Evolutionary conservation across 805 yeast species (phyloP), one percentile per base, ranked within the genome.

Genomic region (Starmera amethionina): DNA sequence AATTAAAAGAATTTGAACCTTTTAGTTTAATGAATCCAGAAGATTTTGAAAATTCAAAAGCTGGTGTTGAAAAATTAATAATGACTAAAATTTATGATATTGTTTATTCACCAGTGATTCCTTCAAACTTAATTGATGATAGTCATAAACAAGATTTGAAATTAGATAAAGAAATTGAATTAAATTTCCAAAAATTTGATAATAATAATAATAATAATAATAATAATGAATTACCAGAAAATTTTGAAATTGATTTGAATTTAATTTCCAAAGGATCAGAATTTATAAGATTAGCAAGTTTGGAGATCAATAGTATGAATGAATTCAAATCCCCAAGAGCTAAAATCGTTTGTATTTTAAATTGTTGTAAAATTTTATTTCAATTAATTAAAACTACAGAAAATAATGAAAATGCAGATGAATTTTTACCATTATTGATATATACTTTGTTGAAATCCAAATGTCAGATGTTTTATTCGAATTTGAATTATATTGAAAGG

Each of bases 301-400:
- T 65, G 11, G 97, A 93, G 59, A 67, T 93, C 37, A 66, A 69
- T 46, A 87, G 87, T 50, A 79, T 93, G 52, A 82, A 83, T 58
- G 70, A 75, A 40, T 94, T 82, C 58, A 75, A 94, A 50, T 90
- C 97, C 0, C 98, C 98, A 13, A 68, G 98, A 40, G 98, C 94
- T 56, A 93, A 93, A 55, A 77, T 87, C 46, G 86, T 93, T 32
- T 93, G 97, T 57, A 70, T 93, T 3, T 68, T 93, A 46, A 94
- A 93, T 61, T 79, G 93, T 40, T 90, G 97, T 55, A 90, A 90
- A 59, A 89, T 93, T 16, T 81, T 94, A 6, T 89, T 88, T 66
- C 94, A 95, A 10, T 69, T 86, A 42, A 73, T 94, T 36, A 78
- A 88, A 46, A 84, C 79, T 44, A 64, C 69, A 13, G 27, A 22